Conservation (phyloP, 345 rosid species). For the Arabidopsis suecica region DNA sequence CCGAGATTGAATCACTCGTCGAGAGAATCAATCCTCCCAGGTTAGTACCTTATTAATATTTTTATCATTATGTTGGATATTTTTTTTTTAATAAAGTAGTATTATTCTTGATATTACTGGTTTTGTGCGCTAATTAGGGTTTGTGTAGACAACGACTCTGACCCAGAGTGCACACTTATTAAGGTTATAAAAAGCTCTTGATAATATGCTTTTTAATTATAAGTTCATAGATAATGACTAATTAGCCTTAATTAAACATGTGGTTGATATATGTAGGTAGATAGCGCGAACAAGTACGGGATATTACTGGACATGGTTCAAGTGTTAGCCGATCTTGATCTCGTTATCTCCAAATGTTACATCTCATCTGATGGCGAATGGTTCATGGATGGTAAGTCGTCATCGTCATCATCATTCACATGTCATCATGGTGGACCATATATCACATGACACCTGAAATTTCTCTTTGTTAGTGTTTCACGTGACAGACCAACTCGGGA, state of each 20-base stretch:
- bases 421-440: conserved; percentile 27
- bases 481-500: conserved; percentile 79
- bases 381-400: conserved; percentile 91
- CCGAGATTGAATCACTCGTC: conserved; percentile 72
- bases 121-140: conserved; percentile 58
- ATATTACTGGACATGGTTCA: conserved; percentile 94
- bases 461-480: conserved; percentile 65
- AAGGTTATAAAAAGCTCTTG: conserved; percentile 57
- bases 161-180: conserved; percentile 77
- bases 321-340: conserved; percentile 92
- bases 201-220: neutral
- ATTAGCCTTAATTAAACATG: neutral
- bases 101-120: neutral
- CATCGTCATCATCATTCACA: conserved; percentile 30
- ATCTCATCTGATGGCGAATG: conserved; percentile 96
- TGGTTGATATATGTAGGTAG: conserved; percentile 66
- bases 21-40: conserved; percentile 91
- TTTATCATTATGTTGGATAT: neutral
- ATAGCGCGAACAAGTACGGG: conserved; percentile 90
- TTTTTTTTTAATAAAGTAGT: neutral
- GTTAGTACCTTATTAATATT: conserved; percentile 29
- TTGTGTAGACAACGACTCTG: conserved; percentile 81
- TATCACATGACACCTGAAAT: conserved; percentile 23
- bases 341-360: conserved; percentile 90
- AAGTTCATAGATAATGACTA: neutral